These are phyloP conservation scores for Candida tallmaniae DNA, from an alignment of 805 yeast genomes.

Conservation along the genomic window DNA sequence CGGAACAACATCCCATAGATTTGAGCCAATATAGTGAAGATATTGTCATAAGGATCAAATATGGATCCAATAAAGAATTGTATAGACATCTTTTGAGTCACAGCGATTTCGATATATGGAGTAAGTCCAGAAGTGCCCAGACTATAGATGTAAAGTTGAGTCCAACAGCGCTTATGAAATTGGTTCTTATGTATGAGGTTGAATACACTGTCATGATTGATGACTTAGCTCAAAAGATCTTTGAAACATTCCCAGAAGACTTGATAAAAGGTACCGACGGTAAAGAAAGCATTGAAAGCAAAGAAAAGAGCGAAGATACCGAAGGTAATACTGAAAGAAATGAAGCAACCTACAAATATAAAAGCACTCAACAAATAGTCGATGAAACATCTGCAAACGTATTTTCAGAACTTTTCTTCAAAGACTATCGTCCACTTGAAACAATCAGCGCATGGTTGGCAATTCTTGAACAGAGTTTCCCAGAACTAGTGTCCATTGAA, in stretches of 20 bases:
- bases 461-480: constrained; percentile 54
- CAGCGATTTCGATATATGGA: constrained; percentile 9
- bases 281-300: neutral
- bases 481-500: constrained; percentile 59
- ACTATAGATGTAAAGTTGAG: constrained; percentile 15
- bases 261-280: constrained; percentile 1
- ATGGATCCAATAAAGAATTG: constrained; percentile 14
- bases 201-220: constrained; percentile 42
- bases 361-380: constrained; percentile 13
- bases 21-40: constrained; percentile 36
- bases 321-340: no score
- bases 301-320: no score
- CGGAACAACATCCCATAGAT: constrained; percentile 26
- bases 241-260: constrained; percentile 47
- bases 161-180: constrained; percentile 3
- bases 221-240: constrained; percentile 54
- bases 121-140: constrained; percentile 5
- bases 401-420: constrained; percentile 56
- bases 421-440: constrained; percentile 60
- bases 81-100: constrained; percentile 14
- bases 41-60: constrained; percentile 41
- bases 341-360: constrained; percentile 7
- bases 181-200: constrained; percentile 6
- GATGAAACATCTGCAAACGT: constrained; percentile 13
- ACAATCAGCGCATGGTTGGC: constrained; percentile 74